A percentile compares a stretch with the other conserved stretches of the same genome.
phyloP scores from a whole-genome alignment of 305 asterid genomes.

The Striga hermonthica region DNA sequence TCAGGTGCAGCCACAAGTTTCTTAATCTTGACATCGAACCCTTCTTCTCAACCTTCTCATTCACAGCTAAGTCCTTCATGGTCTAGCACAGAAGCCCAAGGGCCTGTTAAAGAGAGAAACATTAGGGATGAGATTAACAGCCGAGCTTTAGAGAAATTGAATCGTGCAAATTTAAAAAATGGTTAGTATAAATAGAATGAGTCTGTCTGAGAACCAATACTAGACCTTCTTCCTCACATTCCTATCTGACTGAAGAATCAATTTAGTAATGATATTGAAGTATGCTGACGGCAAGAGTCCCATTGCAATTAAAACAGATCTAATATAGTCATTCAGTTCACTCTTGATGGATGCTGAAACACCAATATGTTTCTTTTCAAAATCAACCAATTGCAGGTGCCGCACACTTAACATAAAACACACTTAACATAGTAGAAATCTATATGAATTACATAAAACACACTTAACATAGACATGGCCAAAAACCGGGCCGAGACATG shows the following conservation, averaged over 20 bases:
- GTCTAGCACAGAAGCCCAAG: constrained; percentile 74
- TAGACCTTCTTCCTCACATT: constrained; percentile 68
- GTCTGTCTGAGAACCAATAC: too few relatives aligned
- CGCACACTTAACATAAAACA: too few relatives aligned
- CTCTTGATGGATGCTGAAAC: constrained; percentile 54
- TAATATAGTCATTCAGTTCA: constrained; percentile 63
- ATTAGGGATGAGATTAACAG: constrained; percentile 10
- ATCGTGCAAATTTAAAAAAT: constrained; percentile 3
- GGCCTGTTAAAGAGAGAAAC: constrained; percentile 53
- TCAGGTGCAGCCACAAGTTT: constrained; percentile 64
- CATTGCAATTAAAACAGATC: constrained; percentile 46
- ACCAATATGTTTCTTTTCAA: constrained; percentile 43
- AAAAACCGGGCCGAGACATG: too few relatives aligned
- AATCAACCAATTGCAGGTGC: constrained; percentile 56
- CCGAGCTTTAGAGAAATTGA: constrained; percentile 12
- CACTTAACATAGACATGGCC: too few relatives aligned
- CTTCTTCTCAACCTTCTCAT: constrained; percentile 46
- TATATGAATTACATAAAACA: too few relatives aligned
- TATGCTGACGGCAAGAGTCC: constrained; percentile 60
- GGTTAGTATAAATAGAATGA: neutral
- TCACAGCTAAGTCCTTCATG: constrained; percentile 53
- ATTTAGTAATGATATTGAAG: constrained; percentile 56
- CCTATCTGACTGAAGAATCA: constrained; percentile 58
- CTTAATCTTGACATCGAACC: constrained; percentile 40
- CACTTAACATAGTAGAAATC: too few relatives aligned